phyloP scores from a whole-genome alignment of 1,139 yeast genomes.

The Petasospora fabianii region DNA sequence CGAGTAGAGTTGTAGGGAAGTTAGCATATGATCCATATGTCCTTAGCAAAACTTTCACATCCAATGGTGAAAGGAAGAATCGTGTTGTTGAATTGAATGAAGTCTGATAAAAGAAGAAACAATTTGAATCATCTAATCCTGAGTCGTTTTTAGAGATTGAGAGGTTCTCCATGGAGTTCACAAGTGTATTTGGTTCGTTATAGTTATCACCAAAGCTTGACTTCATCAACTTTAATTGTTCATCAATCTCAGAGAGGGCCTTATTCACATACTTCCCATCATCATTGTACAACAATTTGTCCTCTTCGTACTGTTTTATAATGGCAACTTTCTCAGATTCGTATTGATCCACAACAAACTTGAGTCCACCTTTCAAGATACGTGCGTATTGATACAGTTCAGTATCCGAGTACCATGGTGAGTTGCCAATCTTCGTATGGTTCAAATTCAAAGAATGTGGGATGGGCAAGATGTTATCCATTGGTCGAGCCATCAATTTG shows the following conservation, averaged over 20 bases:
- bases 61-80: constrained; percentile 73
- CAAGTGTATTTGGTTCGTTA: constrained; percentile 21
- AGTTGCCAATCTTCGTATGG: constrained; percentile 33
- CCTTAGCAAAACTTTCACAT: constrained; percentile 64
- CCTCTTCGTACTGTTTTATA: constrained; percentile 47
- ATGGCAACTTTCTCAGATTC: constrained; percentile 54
- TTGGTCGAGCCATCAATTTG: constrained; percentile 69
- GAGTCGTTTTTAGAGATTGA: constrained; percentile 21
- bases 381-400: constrained; percentile 47
- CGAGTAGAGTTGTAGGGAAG: constrained; percentile 63
- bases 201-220: constrained; percentile 17
- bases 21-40: constrained; percentile 59
- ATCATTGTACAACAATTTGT: constrained; percentile 55
- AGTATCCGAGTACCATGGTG: constrained; percentile 39
- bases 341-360: constrained; percentile 50
- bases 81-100: constrained; percentile 63
- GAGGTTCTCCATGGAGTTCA: constrained; percentile 17
- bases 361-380: constrained; percentile 59
- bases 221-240: constrained; percentile 33
- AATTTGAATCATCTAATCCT: constrained; percentile 34
- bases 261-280: constrained; percentile 51
- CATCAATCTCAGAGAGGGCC: constrained; percentile 56
- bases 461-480: constrained; percentile 55
- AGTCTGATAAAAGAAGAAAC: constrained; percentile 67
- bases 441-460: constrained; percentile 44